Conservation (phyloP, 2,329 filamentous ascomycete species). For the Phyllosticta citriasiana region DNA sequence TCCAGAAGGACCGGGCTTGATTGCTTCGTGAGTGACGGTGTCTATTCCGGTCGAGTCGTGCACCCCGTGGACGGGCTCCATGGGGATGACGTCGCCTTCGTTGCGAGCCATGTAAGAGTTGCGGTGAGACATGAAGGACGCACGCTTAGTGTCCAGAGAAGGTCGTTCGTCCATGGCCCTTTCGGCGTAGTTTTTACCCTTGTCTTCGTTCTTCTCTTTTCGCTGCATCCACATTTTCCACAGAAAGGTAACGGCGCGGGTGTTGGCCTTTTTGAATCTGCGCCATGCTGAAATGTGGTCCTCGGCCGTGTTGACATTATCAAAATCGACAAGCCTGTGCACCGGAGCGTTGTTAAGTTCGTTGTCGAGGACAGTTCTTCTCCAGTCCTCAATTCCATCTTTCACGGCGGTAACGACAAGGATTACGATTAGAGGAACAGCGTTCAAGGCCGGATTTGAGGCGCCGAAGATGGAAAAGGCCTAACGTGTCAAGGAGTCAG, state of each 20-base stretch:
- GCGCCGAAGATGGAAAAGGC: constrained; percentile 95
- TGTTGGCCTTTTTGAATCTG: constrained; percentile 78
- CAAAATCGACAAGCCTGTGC: constrained; percentile 77
- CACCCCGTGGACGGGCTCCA: constrained; percentile 67
- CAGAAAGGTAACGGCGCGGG: constrained; percentile 48
- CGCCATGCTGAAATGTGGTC: constrained; percentile 83
- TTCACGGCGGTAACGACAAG: constrained; percentile 81
- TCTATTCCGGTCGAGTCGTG: constrained; percentile 17
- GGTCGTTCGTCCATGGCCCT: constrained; percentile 44
- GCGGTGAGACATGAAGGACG: constrained; percentile 46
- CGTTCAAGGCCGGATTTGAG: constrained; percentile 77
- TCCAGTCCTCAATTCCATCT: constrained; percentile 91
- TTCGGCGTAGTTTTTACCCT: constrained; percentile 42
- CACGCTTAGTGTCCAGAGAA: constrained; percentile 57
- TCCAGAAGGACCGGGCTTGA: constrained; percentile 19
- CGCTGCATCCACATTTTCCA: constrained; percentile 38
- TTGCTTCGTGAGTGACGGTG: constrained; percentile 13
- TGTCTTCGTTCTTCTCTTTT: constrained; percentile 30
- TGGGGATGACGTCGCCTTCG: constrained; percentile 65
- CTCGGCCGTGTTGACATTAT: constrained; percentile 85
- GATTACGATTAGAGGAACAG: constrained; percentile 89
- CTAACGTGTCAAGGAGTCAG: constrained; percentile 38
- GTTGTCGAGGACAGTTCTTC: constrained; percentile 81
- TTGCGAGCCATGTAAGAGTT: constrained; percentile 41
- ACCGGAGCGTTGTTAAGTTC: constrained; percentile 94